Evolutionary conservation across 2,329 filamentous ascomycete species (phyloP).

Genomic region (Beauveria rudraprayagi): DNA sequence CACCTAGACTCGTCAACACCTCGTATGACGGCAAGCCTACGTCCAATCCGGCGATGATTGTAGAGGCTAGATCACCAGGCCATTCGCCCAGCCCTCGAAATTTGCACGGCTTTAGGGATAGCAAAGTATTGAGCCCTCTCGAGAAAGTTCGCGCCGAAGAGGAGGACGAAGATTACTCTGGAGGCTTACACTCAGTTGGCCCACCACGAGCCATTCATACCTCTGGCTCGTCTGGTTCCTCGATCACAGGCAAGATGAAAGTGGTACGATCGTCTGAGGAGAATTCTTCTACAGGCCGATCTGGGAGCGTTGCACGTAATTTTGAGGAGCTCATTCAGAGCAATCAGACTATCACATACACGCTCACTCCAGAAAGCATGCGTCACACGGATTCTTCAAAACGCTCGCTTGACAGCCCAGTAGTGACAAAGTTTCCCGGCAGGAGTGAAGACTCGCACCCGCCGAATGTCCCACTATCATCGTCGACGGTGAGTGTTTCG

Average conservation of each 20-base stretch:
- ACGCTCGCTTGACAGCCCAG: conserved; percentile 35
- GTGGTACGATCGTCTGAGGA: conserved; percentile 52
- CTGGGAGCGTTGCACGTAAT: conserved; percentile 55
- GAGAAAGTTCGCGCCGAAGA: conserved; percentile 5
- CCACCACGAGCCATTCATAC: conserved; percentile 33
- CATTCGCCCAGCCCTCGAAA: conserved; percentile 5
- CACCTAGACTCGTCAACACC: conserved; percentile 8
- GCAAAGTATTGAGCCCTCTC: neutral
- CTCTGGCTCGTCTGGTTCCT: conserved; percentile 44
- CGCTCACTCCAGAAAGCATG: conserved; percentile 72
- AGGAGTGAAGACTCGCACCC: conserved; percentile 40
- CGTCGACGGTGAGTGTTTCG: conserved; percentile 15
- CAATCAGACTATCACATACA: conserved; percentile 75
- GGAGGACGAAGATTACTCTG: conserved; percentile 22
- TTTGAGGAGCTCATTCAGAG: conserved; percentile 77
- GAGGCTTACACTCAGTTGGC: conserved; percentile 7
- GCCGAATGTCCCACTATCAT: conserved; percentile 37
- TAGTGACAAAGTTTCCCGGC: conserved; percentile 31
- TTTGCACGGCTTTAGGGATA: neutral
- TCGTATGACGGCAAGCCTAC: conserved; percentile 8
- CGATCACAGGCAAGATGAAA: conserved; percentile 42
- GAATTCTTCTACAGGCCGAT: conserved; percentile 33
- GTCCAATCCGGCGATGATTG: neutral
- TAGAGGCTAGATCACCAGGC: neutral
- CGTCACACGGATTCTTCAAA: conserved; percentile 56